A percentile compares a stretch with the other conserved stretches of the same genome.
phyloP scores from a whole-genome alignment of 179 eudicot species.

The Camellia oleifera region DNA sequence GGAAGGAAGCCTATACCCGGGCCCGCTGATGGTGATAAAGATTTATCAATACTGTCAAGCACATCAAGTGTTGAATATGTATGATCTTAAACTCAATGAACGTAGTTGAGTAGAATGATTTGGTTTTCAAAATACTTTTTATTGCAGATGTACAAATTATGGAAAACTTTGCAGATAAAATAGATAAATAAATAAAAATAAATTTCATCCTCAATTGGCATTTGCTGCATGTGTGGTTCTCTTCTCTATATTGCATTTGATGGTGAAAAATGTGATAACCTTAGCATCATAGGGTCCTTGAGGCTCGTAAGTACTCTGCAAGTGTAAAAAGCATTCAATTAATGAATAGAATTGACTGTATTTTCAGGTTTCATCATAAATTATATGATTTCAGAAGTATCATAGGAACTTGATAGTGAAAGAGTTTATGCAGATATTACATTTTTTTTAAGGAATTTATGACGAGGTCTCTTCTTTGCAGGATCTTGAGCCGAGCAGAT shows the following conservation, averaged over 20 bases:
- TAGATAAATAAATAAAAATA: no score
- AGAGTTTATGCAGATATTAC: neutral
- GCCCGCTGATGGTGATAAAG: slow-evolving; percentile 78
- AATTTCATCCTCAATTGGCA: neutral
- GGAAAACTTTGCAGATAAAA: no score
- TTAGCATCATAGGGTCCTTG: neutral
- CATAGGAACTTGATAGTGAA: neutral
- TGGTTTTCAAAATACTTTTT: neutral
- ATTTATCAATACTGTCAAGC: slow-evolving; percentile 39
- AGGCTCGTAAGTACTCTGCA: neutral
- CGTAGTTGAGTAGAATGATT: neutral
- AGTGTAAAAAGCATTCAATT: neutral
- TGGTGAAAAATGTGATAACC: neutral
- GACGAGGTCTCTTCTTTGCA: slow-evolving; percentile 24
- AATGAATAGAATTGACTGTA: neutral
- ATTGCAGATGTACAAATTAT: neutral
- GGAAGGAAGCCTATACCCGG: slow-evolving; percentile 92
- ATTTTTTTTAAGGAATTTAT: neutral
- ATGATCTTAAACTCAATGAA: neutral
- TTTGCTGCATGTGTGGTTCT: neutral
- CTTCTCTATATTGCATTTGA: neutral
- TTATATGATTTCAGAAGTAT: neutral
- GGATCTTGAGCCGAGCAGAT: slow-evolving; percentile 59
- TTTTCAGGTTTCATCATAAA: neutral
- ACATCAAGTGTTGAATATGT: slow-evolving; percentile 52